These are phyloP conservation scores for Myriosclerotinia scirpicola DNA, from an alignment of 2,329 filamentous ascomycete species.

Conservation along the genomic window DNA sequence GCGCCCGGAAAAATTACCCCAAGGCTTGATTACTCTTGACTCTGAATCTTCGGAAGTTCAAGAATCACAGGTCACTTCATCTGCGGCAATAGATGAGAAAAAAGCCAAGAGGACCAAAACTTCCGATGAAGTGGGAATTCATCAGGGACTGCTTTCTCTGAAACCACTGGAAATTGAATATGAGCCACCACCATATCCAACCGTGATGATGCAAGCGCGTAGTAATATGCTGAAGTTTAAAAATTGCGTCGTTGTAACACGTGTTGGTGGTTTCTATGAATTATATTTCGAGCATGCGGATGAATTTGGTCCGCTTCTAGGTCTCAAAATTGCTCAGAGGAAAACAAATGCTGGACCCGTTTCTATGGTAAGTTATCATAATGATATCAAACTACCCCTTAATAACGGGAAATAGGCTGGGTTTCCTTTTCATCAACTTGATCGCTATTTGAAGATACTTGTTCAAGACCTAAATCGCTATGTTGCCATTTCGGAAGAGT, in stretches of 20 bases:
- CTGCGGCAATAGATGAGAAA: not conserved
- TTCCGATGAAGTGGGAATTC: slow-evolving; percentile 46
- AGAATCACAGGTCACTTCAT: slow-evolving; percentile 3
- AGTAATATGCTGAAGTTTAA: slow-evolving; percentile 89
- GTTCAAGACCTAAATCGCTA: slow-evolving; percentile 89
- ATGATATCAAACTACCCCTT: not conserved
- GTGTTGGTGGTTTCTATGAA: slow-evolving; percentile 96
- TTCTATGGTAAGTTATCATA: slow-evolving; percentile 65
- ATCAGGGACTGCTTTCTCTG: slow-evolving; percentile 50
- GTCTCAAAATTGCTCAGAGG: slow-evolving; percentile 80
- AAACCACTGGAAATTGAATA: slow-evolving; percentile 43
- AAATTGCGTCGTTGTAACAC: slow-evolving; percentile 86
- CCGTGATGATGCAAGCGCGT: slow-evolving; percentile 82
- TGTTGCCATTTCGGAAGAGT: slow-evolving; percentile 93
- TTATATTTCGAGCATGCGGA: slow-evolving; percentile 96
- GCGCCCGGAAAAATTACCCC: slow-evolving; percentile 8
- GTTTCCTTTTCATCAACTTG: slow-evolving; percentile 90
- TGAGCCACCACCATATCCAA: slow-evolving; percentile 65
- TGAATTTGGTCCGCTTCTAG: slow-evolving; percentile 80
- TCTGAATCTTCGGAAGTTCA: not conserved
- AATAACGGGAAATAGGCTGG: slow-evolving; percentile 60
- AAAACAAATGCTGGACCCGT: slow-evolving; percentile 77
- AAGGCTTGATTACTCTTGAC: slow-evolving; percentile 20
- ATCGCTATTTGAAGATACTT: slow-evolving; percentile 87
- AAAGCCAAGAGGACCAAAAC: not conserved